phyloP scores from a whole-genome alignment of 345 rosid species.

The Citrus trifoliata region DNA sequence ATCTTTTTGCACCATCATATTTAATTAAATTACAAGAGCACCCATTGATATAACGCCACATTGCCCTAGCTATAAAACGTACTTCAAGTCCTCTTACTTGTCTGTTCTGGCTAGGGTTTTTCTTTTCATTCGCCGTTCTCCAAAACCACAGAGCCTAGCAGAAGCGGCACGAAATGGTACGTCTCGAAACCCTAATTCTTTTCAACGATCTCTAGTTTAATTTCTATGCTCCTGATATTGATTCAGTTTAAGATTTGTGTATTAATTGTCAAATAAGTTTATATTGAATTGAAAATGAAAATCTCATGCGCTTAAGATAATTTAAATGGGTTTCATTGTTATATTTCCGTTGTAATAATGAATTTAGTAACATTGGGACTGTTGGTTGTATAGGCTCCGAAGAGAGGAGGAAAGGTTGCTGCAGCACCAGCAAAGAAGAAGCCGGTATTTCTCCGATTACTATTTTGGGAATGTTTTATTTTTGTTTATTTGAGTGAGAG shows the following conservation, averaged over 20 bases:
- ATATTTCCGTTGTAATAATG: neutral
- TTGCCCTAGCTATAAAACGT: conserved; percentile 8
- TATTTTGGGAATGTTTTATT: neutral
- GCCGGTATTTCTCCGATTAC: neutral
- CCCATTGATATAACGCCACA: neutral
- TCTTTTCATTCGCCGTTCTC: neutral
- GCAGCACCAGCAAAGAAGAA: conserved; percentile 27
- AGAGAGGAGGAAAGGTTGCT: conserved; percentile 26
- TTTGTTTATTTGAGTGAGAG: neutral
- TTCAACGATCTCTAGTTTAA: neutral
- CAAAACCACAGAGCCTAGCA: neutral
- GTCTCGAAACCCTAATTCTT: neutral
- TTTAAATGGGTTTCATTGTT: neutral
- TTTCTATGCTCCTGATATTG: neutral
- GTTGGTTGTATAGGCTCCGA: conserved; percentile 16
- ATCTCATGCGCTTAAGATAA: neutral
- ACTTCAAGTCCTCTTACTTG: neutral
- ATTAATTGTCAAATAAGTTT: neutral
- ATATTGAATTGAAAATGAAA: neutral
- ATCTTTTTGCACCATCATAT: neutral
- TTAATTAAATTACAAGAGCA: neutral
- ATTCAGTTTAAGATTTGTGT: neutral
- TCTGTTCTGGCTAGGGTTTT: neutral
- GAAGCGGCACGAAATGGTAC: conserved; percentile 14
- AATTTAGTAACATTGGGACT: neutral